phyloP scores from a whole-genome alignment of 1,284 basidiomycete genomes.

The Puccinia triticina region DNA sequence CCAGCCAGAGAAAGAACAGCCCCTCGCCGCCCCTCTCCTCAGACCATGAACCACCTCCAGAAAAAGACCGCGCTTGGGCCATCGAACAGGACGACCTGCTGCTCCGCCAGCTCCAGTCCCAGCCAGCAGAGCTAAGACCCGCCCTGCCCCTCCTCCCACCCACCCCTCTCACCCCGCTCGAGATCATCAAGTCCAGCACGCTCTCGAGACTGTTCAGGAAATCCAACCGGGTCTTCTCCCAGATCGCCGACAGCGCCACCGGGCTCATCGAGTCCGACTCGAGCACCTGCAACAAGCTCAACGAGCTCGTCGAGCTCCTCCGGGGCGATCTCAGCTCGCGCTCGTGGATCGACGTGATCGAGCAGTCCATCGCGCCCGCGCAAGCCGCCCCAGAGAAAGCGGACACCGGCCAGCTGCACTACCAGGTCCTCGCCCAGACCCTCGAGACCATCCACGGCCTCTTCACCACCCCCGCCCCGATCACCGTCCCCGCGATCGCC shows the following conservation, averaged over 20 bases:
- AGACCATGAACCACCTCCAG: neutral
- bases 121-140: constrained; percentile 3
- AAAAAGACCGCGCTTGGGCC: neutral
- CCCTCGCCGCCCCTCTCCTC: neutral
- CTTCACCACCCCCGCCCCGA: neutral
- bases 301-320: constrained; percentile 26
- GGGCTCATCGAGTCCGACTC: constrained; percentile 31
- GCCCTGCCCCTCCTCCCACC: constrained; percentile 27
- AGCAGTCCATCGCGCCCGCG: neutral
- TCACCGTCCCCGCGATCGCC: neutral
- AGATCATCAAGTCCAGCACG: constrained; percentile 35
- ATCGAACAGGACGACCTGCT: neutral
- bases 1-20: neutral
- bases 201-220: constrained; percentile 23
- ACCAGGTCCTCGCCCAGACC: constrained; percentile 31
- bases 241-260: constrained; percentile 43
- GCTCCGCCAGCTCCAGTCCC: neutral
- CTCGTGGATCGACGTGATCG: constrained; percentile 22
- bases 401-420: neutral
- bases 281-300: constrained; percentile 9
- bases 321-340: constrained; percentile 35
- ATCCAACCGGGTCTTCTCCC: constrained; percentile 27
- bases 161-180: constrained; percentile 34
- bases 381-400: neutral
- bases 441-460: constrained; percentile 15